Base-by-base conservation (phyloP, 2,329 filamentous ascomycete species). In the Pseudocercospora vitis region DNA sequence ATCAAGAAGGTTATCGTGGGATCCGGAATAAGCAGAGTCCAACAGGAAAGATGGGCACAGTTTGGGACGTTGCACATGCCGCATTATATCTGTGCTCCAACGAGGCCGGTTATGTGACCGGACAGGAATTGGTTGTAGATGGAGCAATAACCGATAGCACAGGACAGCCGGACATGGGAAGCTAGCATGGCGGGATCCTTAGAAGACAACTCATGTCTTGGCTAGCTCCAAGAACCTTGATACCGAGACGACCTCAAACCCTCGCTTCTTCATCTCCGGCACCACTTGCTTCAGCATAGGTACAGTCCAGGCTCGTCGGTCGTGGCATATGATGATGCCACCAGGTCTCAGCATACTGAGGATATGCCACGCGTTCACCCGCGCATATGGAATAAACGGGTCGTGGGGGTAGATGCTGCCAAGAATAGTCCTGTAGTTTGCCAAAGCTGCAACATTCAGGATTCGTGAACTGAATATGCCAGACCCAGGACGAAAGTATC, bases 391-490 rank as follows among this genome's bases (percentile, higher is more conserved):
- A 53, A 96, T 86, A 76, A 95, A 90, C n/a, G 91, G 85, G 73
- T 96, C 91, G 73, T 95, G 90, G 4, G 91, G 91, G 72, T 95
- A 96, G 33, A 96, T 85, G 70, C 84, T 85, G 2, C 91, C 91
- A 32, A 96, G 74, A n/a, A 91, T 86, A 48, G 94, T 77, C 46
- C 79, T 77, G 70, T 89, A 91, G 3, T 84, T 85, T 56, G 90
- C 68, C 48, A 73, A 76, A 28, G 73, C 72, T 6, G 89, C 72
- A 29, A 86, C 68, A 28, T 66, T 66, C 12, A 87, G 77, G 84
- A 95, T 91, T 14, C 81, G 71, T 35, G 76, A 74, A 65, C 81
- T 90, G 74, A 95, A 95, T 70, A 95, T 86, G 11, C 91, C 91
- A 0, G 86, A 91, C 0, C 91, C 91, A 0, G 91, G 91, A 0